Evolutionary conservation across 176 grass and related monocot genomes (phyloP).

Genomic region (Melocanna baccifera): DNA sequence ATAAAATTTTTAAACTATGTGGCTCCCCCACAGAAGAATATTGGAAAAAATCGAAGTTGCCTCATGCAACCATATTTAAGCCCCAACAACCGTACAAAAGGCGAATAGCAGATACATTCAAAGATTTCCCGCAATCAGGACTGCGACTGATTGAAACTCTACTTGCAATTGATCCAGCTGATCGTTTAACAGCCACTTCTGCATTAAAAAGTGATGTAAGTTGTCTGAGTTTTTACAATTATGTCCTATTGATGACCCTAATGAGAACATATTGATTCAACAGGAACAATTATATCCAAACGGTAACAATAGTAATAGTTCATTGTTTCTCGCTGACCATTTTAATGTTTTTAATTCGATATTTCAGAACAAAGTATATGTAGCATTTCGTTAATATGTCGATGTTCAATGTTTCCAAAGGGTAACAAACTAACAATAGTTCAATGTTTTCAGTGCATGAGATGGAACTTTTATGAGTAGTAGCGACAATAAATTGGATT

Average conservation of each 20-base stretch:
- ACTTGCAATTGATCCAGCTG: conserved; percentile 73
- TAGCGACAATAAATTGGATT: neutral
- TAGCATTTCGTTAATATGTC: neutral
- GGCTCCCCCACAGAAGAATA: conserved; percentile 85
- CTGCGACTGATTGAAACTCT: conserved; percentile 76
- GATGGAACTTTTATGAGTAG: neutral
- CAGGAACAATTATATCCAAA: conserved; percentile 1
- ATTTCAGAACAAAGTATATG: neutral
- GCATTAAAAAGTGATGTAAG: conserved; percentile 77
- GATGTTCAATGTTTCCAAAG: neutral
- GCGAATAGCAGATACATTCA: conserved; percentile 72
- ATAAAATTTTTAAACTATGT: conserved; percentile 94
- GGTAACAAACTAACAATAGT: neutral
- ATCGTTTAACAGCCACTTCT: conserved; percentile 67
- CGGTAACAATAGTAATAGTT: neutral
- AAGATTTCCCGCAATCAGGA: conserved; percentile 79
- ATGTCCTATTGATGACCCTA: neutral
- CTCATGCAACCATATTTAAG: conserved; percentile 89
- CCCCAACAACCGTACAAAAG: conserved; percentile 78
- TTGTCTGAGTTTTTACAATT: conserved; percentile 31
- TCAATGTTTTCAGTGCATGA: conserved; percentile 1
- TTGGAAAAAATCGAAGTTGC: conserved; percentile 91
- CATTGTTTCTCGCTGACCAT: neutral
- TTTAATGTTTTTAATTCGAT: neutral
- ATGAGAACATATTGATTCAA: neutral